Evolutionary conservation across 2,329 filamentous ascomycete genomes (phyloP), one percentile per base, ranked within the genome.

Genomic region (Trichoderma brevicompactum): DNA sequence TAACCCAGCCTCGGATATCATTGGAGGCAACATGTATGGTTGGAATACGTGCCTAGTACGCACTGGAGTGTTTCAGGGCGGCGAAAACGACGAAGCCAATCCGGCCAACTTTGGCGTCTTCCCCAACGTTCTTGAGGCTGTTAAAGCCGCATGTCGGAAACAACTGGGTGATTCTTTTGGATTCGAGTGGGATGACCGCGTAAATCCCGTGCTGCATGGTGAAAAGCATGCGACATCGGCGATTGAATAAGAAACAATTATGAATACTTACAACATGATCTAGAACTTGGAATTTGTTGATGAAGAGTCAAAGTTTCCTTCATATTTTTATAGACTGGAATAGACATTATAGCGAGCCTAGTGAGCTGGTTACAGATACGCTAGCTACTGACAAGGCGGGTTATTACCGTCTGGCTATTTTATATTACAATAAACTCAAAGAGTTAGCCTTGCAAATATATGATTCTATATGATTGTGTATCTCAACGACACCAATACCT

Each of bases 91-190:
- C 6, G 59, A 62, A 32, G 40, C 59, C 59, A 62, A 62, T 3
- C 59, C 59, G 12, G 59, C 59, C 59, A 62, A 62, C 59, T 62
- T 62, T 34, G 59, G 59, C 48, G 59, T 62, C 38, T 62, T 62
- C 9, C 5, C 48, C 7, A 62, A 62, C n/a, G 59, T 62, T 3
- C 38, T 62, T 10, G 59, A 62, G 38, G 48, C 59, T n/a, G 59
- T 62, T 8, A 62, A 62, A 8, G 9, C 59, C 12, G 59, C 59
- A 15, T 44, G 38, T 38, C 59, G 59, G 7, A 53, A 62, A 40
- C 23, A 62, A 36, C 59, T 62, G 15, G 59, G 59, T 19, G 48
- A 62, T 7, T 52, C 59, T 19, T 62, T 62, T 5, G 23, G 38
- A 3, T 62, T 62, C 6, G 59, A 62, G 15, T 62, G 59, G 59